phyloP scores from a whole-genome alignment of 2,329 filamentous ascomycete species.

The Claviceps africana region DNA sequence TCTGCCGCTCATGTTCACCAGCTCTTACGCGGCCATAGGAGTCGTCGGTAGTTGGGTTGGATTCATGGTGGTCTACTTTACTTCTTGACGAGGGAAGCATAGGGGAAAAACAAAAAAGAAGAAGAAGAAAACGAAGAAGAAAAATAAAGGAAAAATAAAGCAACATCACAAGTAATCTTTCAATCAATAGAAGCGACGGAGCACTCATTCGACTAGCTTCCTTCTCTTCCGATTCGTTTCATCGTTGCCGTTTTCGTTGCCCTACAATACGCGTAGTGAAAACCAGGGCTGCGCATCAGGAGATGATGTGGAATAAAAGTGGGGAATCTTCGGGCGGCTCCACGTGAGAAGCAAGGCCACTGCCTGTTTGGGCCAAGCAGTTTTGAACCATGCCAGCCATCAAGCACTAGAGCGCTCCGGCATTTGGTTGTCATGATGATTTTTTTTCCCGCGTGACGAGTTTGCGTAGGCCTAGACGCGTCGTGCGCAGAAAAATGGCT shows the following conservation, averaged over 20 bases:
- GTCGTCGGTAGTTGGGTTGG: conserved; percentile 92
- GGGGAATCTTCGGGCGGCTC: conserved; percentile 12
- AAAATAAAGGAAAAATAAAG: too few species aligned
- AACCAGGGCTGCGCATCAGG: neutral
- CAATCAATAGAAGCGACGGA: neutral
- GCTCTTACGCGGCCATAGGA: conserved; percentile 85
- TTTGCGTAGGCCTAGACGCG: neutral
- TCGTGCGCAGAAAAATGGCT: neutral
- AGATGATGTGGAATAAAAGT: conserved; percentile 1
- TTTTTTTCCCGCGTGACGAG: neutral
- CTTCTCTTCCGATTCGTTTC: neutral
- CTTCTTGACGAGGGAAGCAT: conserved; percentile 23
- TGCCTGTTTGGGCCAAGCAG: conserved; percentile 11
- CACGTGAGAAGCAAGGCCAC: conserved; percentile 19
- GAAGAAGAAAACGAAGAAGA: too few species aligned
- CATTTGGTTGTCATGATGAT: neutral
- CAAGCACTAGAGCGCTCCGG: neutral
- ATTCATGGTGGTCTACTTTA: conserved; percentile 84
- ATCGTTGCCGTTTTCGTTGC: neutral
- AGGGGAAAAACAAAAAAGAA: neutral
- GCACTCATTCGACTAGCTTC: neutral
- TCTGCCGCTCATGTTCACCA: conserved; percentile 91
- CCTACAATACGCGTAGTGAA: neutral
- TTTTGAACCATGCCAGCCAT: neutral
- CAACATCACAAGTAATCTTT: neutral